phyloP scores from a whole-genome alignment of 2,329 filamentous ascomycete species.

The Trichophyton simii region DNA sequence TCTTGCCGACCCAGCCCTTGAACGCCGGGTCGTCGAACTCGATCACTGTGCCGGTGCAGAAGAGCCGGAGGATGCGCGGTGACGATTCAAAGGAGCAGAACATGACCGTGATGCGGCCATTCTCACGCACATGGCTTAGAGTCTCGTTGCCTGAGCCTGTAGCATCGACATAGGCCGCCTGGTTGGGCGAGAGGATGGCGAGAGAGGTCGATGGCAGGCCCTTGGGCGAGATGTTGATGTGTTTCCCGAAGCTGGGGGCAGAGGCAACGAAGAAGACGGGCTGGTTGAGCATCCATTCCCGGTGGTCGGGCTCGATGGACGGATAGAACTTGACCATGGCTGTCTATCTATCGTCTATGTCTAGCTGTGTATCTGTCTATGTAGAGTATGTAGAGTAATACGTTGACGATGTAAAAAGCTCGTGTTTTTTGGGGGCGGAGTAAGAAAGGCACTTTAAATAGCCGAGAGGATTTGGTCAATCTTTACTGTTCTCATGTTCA shows the following conservation, averaged over 20 bases:
- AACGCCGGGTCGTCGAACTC: constrained; percentile 47
- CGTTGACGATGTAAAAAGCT: neutral
- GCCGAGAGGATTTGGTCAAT: neutral
- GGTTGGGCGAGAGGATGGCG: constrained; percentile 45
- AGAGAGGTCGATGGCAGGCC: constrained; percentile 53
- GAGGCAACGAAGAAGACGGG: constrained; percentile 65
- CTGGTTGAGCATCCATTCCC: constrained; percentile 53
- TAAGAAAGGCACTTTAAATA: neutral
- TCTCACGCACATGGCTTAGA: constrained; percentile 63
- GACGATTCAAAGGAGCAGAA: constrained; percentile 53
- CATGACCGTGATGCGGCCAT: constrained; percentile 61
- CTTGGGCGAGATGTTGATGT: constrained; percentile 69
- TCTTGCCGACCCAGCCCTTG: constrained; percentile 29
- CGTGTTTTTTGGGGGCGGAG: neutral
- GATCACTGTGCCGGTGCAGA: constrained; percentile 47
- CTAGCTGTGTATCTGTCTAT: neutral
- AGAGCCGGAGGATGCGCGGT: constrained; percentile 53
- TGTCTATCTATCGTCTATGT: neutral
- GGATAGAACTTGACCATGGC: constrained; percentile 49
- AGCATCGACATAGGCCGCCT: constrained; percentile 59
- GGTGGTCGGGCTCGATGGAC: constrained; percentile 43
- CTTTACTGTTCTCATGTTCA: neutral
- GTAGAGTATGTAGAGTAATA: neutral
- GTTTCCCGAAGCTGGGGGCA: constrained; percentile 52
- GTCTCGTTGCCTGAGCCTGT: constrained; percentile 67